A percentile compares a stretch with the other conserved stretches of the same genome.
These are phyloP conservation scores for Bassia scoparia DNA, from an alignment of 148 eudicot species.

Conservation along the genomic window DNA sequence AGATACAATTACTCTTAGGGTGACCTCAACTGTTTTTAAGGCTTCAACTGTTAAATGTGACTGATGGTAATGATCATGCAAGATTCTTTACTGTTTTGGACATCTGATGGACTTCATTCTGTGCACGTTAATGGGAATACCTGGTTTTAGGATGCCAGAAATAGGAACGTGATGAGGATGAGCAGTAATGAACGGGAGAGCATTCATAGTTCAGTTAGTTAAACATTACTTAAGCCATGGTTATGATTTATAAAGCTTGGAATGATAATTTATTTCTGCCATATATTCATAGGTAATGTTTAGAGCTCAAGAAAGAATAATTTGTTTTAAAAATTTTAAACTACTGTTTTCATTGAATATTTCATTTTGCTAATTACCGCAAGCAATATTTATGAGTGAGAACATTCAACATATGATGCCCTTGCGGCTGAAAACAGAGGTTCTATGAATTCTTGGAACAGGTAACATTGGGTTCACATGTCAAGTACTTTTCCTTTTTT, in stretches of 20 bases:
- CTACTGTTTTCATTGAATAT: background rate
- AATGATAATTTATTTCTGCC: background rate
- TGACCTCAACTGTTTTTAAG: background rate
- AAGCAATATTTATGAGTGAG: constrained; percentile 72
- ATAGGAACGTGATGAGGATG: constrained; percentile 35
- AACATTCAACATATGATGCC: constrained; percentile 67
- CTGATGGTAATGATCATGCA: constrained; percentile 36
- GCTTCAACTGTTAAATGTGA: constrained; percentile 12
- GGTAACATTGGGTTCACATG: constrained; percentile 39
- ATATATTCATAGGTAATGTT: background rate
- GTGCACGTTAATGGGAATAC: constrained; percentile 44
- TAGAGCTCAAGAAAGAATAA: too few relatives aligned
- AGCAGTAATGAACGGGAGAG: constrained; percentile 38
- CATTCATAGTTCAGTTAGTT: constrained; percentile 43
- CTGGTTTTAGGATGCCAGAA: constrained; percentile 43
- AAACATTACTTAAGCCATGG: background rate
- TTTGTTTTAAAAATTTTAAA: too few relatives aligned
- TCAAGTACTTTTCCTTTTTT: background rate
- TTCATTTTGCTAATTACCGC: constrained; percentile 44
- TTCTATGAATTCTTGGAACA: constrained; percentile 84
- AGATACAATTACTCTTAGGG: background rate
- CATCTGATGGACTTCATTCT: constrained; percentile 69
- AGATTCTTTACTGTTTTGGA: constrained; percentile 69
- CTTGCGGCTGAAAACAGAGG: constrained; percentile 51
- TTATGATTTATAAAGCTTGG: background rate